Evolutionary conservation across 208 protist species (phyloP), one percentile per base, ranked within the genome.

Genomic region (Polymyxa betae): DNA sequence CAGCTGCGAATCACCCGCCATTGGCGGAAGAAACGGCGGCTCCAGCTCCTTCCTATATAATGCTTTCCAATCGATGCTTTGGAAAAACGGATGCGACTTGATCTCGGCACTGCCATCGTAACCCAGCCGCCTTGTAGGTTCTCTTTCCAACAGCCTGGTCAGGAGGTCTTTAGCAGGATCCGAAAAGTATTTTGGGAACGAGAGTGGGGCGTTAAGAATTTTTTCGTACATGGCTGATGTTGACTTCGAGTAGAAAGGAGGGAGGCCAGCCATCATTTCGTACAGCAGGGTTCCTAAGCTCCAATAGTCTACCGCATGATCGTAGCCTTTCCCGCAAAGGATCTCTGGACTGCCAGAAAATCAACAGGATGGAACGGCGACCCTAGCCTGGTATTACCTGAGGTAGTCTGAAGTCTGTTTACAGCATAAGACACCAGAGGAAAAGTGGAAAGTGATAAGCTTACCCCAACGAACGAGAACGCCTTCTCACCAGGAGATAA

Each of bases 241-340:
- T 77, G 95, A 95, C 46, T 93, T 89, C 41, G 88, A 91, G 77
- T 95, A 95, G 44, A 95, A 96, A 52, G 94, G 94, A n/a, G 94
- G 94, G 77, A 92, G 0, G 0, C 95, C 95, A 38, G 93, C 94
- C 16, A 96, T 72, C 95, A 96, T 96, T 91, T 96, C 95, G 92
- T 92, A 96, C 29, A 95, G 40, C 0, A 96, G 72, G 0, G 94
- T 96, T 35, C 95, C 95, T 10, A 96, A 90, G 41, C 68, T 92
- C 95, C 95, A 96, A 94, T 94, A 96, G 91, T 96, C 95, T 0
- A 96, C 95, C 41, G 93, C 92, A 45, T 92, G 92, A 16, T 94
- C 94, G 52, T 96, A 94, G 49, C 93, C 93, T n/a, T 92, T 32
- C 1, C 43, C 49, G 29, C 90, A 38, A 94, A 93, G 87, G 38